Conservation (phyloP, 371 early-diverging fungal genomes). For the Mortierella sp. region DNA sequence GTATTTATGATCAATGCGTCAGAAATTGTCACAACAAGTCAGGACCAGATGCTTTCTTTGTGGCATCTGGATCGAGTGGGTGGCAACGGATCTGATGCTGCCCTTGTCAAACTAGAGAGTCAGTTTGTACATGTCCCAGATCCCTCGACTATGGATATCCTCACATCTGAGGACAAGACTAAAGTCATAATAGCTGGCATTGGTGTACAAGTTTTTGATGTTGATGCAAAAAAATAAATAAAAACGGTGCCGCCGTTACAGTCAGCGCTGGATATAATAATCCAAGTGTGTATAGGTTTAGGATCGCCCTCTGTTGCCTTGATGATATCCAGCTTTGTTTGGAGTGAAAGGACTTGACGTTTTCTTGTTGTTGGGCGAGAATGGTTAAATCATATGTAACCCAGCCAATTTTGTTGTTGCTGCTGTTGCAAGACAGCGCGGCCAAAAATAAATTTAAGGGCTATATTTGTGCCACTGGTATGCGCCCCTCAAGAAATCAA, state of each 20-base stretch:
- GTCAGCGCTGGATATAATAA: too few species aligned
- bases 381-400: too few species aligned
- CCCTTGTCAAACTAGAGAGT: conserved; percentile 54
- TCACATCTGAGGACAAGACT: conserved; percentile 19
- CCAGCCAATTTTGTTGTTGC: too few species aligned
- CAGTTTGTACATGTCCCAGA: conserved; percentile 72
- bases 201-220: conserved; percentile 61
- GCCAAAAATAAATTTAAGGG: conserved; percentile 5
- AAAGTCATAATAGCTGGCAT: conserved; percentile 64
- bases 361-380: too few species aligned
- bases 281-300: too few species aligned
- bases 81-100: conserved; percentile 18
- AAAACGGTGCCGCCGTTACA: too few species aligned
- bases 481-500: conserved; percentile 17
- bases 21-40: conserved; percentile 61
- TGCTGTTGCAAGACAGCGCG: too few species aligned
- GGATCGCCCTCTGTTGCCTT: too few species aligned
- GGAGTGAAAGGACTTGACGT: too few species aligned
- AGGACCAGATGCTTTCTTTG: conserved; percentile 68
- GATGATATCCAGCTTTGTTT: too few species aligned
- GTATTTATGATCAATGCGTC: conserved; percentile 55
- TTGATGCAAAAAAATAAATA: not conserved
- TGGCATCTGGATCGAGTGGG: conserved; percentile 58
- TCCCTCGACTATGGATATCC: conserved; percentile 68
- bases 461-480: not conserved